Conservation (phyloP, 73 alveolate genomes). For the Tetrahymena borealis region DNA sequence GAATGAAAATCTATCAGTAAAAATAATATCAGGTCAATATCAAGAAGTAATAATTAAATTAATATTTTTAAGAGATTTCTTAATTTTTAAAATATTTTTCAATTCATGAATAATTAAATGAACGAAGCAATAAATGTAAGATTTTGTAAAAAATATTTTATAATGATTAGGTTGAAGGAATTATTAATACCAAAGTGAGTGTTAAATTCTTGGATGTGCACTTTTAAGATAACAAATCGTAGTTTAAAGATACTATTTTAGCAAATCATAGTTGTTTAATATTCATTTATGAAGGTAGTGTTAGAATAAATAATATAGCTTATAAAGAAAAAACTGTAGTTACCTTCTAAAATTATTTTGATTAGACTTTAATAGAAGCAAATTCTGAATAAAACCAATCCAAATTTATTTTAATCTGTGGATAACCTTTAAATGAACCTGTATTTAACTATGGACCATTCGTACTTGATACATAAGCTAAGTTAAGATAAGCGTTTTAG, state of each 20-base stretch:
- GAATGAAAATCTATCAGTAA: slow-evolving; percentile 18
- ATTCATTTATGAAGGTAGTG: slow-evolving; percentile 42
- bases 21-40: slow-evolving; percentile 57
- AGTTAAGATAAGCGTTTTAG: slow-evolving; percentile 35
- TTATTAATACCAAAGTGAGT: slow-evolving; percentile 73
- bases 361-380: neutral
- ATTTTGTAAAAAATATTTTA: neutral
- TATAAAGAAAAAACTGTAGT: neutral
- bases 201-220: slow-evolving; percentile 58
- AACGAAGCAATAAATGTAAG: neutral
- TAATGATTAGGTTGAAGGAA: slow-evolving; percentile 70
- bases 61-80: slow-evolving; percentile 49
- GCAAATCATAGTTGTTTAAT: slow-evolving; percentile 56
- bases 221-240: slow-evolving; percentile 29
- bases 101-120: neutral
- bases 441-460: slow-evolving; percentile 52
- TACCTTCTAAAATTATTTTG: neutral
- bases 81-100: slow-evolving; percentile 42
- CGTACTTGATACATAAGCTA: slow-evolving; percentile 50
- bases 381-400: neutral
- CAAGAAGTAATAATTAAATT: slow-evolving; percentile 52
- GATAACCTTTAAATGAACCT: slow-evolving; percentile 56
- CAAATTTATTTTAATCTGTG: slow-evolving; percentile 44
- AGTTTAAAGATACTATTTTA: slow-evolving; percentile 36
- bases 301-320: slow-evolving; percentile 11